These are phyloP conservation scores for Quillaja saponaria DNA, from an alignment of 306 rosid genomes.

Conservation along the genomic window DNA sequence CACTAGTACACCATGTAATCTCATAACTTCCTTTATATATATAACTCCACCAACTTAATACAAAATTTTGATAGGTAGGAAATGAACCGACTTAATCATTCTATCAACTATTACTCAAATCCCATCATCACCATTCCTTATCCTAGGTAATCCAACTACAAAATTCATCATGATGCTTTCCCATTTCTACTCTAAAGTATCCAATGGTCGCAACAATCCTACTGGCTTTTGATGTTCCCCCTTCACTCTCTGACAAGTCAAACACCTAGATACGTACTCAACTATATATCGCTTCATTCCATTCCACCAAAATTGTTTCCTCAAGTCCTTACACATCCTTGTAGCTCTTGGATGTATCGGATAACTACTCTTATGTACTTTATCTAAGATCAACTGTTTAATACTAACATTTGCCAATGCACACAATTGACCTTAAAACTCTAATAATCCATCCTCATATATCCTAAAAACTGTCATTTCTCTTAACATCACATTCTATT, in stretches of 20 bases:
- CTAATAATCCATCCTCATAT: background rate
- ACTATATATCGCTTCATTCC: no score
- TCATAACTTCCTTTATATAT: background rate
- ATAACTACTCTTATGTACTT: background rate
- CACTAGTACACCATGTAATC: background rate
- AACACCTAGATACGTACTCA: background rate
- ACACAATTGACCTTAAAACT: background rate
- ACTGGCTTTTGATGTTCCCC: no score
- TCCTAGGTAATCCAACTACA: background rate
- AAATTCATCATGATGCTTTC: background rate
- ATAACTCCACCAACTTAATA: background rate
- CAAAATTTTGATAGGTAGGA: background rate
- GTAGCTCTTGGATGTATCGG: background rate
- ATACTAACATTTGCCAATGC: no score
- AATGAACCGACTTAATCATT: background rate
- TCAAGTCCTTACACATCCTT: background rate
- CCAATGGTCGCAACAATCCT: no score
- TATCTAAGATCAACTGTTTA: background rate
- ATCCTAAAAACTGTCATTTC: no score
- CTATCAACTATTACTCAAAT: background rate
- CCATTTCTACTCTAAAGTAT: no score
- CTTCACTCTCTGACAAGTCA: background rate
- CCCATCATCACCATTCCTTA: background rate
- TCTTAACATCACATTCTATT: no score
- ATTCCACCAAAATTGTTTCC: no score